phyloP scores from a whole-genome alignment of 2,329 filamentous ascomycete genomes.

The Aspergillus costaricaensis region DNA sequence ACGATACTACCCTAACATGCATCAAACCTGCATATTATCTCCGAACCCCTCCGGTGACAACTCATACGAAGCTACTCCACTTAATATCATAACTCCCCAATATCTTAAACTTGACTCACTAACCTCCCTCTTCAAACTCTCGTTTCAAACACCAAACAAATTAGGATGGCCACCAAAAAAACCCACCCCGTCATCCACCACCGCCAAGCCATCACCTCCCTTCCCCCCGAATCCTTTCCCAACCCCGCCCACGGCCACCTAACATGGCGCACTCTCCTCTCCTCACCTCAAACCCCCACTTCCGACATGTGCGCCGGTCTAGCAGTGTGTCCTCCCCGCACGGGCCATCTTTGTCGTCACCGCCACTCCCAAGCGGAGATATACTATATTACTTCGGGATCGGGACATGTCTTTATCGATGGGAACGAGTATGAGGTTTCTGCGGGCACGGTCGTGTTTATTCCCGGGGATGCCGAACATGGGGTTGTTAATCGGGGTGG shows the following conservation, averaged over 20 bases:
- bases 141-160: no score
- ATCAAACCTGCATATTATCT: no score
- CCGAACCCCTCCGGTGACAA: no score
- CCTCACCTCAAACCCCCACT: slow-evolving; percentile 34
- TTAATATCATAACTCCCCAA: no score
- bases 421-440: slow-evolving; percentile 34
- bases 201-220: neutral
- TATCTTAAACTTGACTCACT: no score
- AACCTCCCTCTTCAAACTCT: no score
- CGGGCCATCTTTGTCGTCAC: slow-evolving; percentile 42
- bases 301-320: slow-evolving; percentile 43
- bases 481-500: slow-evolving; percentile 35
- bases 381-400: slow-evolving; percentile 44
- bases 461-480: slow-evolving; percentile 49
- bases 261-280: slow-evolving; percentile 47
- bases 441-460: slow-evolving; percentile 37
- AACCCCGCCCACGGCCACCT: slow-evolving; percentile 19
- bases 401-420: slow-evolving; percentile 42
- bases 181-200: neutral
- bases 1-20: no score
- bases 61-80: no score
- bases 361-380: slow-evolving; percentile 48
- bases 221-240: slow-evolving; percentile 21
- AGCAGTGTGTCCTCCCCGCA: slow-evolving; percentile 34
- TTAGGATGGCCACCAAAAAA: neutral